phyloP scores from a whole-genome alignment of 1,284 basidiomycete species.

The Filobasidium uniguttulatum region DNA sequence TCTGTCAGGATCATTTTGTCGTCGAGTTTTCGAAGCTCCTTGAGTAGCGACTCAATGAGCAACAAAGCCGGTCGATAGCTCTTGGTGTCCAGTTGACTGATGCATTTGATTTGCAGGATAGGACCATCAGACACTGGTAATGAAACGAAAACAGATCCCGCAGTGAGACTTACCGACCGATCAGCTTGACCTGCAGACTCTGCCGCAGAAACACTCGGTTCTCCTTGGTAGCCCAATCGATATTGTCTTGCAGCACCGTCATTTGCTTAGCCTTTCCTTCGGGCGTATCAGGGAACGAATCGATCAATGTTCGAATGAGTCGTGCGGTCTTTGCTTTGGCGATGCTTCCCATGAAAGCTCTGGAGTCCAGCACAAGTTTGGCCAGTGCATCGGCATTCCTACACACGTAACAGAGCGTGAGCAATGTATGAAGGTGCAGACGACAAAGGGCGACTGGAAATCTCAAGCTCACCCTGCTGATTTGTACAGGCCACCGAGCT shows the following conservation, averaged over 20 bases:
- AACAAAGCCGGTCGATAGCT: constrained; percentile 67
- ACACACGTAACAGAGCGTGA: background rate
- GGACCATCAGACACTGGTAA: background rate
- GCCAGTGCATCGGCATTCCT: constrained; percentile 78
- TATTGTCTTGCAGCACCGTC: constrained; percentile 72
- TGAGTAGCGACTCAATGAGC: constrained; percentile 71
- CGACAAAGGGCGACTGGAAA: background rate
- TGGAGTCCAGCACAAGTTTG: constrained; percentile 69
- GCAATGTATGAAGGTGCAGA: background rate
- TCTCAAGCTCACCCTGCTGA: constrained; percentile 35
- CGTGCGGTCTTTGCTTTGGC: constrained; percentile 98
- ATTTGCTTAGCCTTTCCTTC: constrained; percentile 69
- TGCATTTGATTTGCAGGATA: background rate
- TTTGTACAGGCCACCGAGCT: constrained; percentile 78
- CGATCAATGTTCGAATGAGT: constrained; percentile 83
- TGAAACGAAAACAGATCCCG: too few relatives aligned
- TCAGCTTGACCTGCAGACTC: constrained; percentile 79
- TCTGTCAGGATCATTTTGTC: constrained; percentile 98
- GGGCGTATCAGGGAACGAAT: constrained; percentile 69
- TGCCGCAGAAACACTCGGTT: constrained; percentile 94
- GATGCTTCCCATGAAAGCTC: constrained; percentile 82
- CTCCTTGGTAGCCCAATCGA: constrained; percentile 81
- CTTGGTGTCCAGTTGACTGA: constrained; percentile 60
- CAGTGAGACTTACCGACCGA: constrained; percentile 56
- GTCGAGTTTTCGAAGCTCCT: constrained; percentile 82